Base-by-base conservation (phyloP, 768 basidiomycete species). In the Fibroporia radiculosa region DNA sequence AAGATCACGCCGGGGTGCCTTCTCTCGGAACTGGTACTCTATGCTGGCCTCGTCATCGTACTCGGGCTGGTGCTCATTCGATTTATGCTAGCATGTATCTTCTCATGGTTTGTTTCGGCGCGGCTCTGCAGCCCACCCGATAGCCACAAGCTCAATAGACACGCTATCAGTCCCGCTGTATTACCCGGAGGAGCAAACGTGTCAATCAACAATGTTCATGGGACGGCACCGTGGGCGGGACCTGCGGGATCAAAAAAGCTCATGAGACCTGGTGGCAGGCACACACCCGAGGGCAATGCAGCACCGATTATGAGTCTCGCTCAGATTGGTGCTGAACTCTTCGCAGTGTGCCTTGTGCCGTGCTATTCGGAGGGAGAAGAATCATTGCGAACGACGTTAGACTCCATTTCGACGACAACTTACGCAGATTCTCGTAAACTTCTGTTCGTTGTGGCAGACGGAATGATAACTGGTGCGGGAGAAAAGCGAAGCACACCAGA, bases 311-410 rank as follows among this genome's bases (percentile, higher is more conserved):
- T 98, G 75, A 84, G 80, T 47, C 71, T 95, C 48, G 75, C 90
- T 0, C 84, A 92, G 54, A 98, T 98, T 52, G 96, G 96, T 11
- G 78, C 90, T 1, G 96, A 99, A 60, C 74, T 98, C 25, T 99
- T 97, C 61, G 84, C 90, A 1, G 82, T 98, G 29, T 96, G 93
- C 62, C 72, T 99, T 47, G 90, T 99, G 4, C 98, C 96, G 1
- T 98, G 96, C 60, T 99, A 99, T 62, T 95, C 91, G 1, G 96
- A 99, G 66, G 93, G 93, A 39, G 88, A 91, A 64, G 92, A 93
- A 28, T 92, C 89, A 1, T 69, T 99, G 56, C 75, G 89, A 47
- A 84, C 83, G 2, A 99, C 96, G 0, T 74, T 97, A 42, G 96
- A 98, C 63, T 88, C 92, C 3, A 91, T 99, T 47, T 93, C 95